Evolutionary conservation across 1,284 basidiomycete species (phyloP).

Genomic region (Schizophyllum amplum): DNA sequence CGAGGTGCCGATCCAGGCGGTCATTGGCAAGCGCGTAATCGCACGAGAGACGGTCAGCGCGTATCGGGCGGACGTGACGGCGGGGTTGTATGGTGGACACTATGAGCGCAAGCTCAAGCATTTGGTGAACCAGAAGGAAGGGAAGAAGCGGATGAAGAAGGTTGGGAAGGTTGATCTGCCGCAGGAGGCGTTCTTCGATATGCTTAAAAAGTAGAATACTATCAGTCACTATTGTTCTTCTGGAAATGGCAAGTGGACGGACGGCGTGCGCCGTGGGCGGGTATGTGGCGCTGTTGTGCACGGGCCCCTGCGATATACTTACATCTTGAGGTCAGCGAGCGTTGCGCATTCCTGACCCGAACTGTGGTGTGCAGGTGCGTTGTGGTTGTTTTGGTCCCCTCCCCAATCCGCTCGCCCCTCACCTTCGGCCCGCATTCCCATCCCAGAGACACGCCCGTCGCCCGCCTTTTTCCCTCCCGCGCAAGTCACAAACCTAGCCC

Average conservation of each 20-base stretch:
- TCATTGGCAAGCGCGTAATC: conserved; percentile 79
- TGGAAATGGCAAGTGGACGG: background rate
- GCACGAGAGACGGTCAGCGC: conserved; percentile 87
- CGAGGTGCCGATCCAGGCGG: conserved; percentile 88
- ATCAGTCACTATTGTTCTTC: background rate
- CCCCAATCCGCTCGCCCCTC: background rate
- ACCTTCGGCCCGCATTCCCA: background rate
- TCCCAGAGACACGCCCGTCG: background rate
- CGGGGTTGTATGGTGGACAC: conserved; percentile 86
- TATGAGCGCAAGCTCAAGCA: conserved; percentile 91
- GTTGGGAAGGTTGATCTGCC: conserved; percentile 84
- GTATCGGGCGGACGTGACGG: conserved; percentile 90
- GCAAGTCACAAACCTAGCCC: too few species aligned
- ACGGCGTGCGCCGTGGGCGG: too few species aligned
- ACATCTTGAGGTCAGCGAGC: background rate
- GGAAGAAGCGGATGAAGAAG: conserved; percentile 80
- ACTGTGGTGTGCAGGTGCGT: background rate
- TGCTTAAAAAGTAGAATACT: conserved; percentile 32
- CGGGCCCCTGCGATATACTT: background rate
- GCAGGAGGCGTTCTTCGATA: conserved; percentile 86
- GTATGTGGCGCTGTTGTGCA: background rate
- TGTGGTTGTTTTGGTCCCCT: background rate
- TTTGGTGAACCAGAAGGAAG: conserved; percentile 87
- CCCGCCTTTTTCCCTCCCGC: background rate
- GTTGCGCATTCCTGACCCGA: too few species aligned